Percentiles rank a stretch among this genome's conserved stretches.
Conservation (phyloP, 1,284 basidiomycete genomes). For the Leccinum solheimii region DNA sequence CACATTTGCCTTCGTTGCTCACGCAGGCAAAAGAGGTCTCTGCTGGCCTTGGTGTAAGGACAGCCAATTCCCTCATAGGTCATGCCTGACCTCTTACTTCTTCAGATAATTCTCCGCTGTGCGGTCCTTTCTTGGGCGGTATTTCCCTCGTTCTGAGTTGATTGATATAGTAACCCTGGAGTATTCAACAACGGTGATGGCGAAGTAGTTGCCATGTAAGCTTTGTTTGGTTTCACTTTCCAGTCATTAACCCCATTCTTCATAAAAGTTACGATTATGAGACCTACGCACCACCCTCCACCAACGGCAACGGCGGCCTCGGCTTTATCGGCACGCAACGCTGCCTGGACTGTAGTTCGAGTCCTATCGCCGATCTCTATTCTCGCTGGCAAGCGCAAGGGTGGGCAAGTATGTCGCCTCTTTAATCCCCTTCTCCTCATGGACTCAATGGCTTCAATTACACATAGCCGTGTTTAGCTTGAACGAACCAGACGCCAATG, state of each 20-base stretch:
- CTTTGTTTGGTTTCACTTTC: neutral
- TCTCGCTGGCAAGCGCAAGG: constrained; percentile 33
- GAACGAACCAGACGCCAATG: constrained; percentile 38
- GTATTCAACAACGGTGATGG: constrained; percentile 30
- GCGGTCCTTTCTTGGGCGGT: neutral
- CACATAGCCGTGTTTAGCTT: constrained; percentile 37
- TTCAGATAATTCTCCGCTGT: constrained; percentile 25
- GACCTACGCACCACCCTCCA: constrained; percentile 36
- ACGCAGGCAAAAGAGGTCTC: constrained; percentile 28
- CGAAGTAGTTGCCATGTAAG: constrained; percentile 38
- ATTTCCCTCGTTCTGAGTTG: neutral
- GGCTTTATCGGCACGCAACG: constrained; percentile 44
- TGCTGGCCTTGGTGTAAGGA: constrained; percentile 28
- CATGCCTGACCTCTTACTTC: constrained; percentile 7
- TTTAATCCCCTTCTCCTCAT: neutral
- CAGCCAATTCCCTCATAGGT: neutral
- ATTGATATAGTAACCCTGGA: constrained; percentile 29
- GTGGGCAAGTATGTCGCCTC: constrained; percentile 32
- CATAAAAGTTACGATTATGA: constrained; percentile 38
- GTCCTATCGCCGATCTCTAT: constrained; percentile 35
- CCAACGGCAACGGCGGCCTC: constrained; percentile 35
- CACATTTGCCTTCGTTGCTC: constrained; percentile 13
- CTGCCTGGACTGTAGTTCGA: constrained; percentile 38
- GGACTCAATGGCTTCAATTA: neutral
- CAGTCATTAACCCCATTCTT: neutral